Evolutionary conservation across 345 rosid species (phyloP).

Genomic region (Dipteronia dyeriana): DNA sequence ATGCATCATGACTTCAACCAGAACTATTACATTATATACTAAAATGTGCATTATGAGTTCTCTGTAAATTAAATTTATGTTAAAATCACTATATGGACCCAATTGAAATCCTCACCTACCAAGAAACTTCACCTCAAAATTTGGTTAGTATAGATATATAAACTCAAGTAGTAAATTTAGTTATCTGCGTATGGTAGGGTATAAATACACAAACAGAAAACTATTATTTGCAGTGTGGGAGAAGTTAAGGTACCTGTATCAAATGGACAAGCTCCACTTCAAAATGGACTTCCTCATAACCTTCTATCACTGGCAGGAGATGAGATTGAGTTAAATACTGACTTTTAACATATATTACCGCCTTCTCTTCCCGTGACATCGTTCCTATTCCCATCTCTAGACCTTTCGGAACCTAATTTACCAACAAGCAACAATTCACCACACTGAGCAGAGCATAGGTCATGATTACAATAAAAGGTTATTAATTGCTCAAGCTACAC

Average conservation of each 20-base stretch:
- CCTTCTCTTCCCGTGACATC: constrained; percentile 87
- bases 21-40: neutral
- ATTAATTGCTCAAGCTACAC: neutral
- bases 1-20: neutral
- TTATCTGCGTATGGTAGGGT: neutral
- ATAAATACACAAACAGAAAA: neutral
- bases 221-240: neutral
- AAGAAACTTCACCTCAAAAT: neutral
- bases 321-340: constrained; percentile 74
- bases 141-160: neutral
- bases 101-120: neutral
- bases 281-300: constrained; percentile 83
- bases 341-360: constrained; percentile 73
- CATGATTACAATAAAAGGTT: neutral
- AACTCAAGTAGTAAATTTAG: neutral
- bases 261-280: constrained; percentile 93
- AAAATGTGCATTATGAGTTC: neutral
- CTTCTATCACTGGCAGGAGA: constrained; percentile 58
- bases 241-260: constrained; percentile 60
- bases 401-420: constrained; percentile 84
- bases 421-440: constrained; percentile 22
- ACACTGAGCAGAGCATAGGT: constrained; percentile 11
- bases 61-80: neutral
- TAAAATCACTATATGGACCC: neutral
- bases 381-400: constrained; percentile 98